A percentile compares a stretch with the other conserved stretches of the same genome.
Conservation (phyloP, 176 grass and related monocot species). For the Triticum monococcum region DNA sequence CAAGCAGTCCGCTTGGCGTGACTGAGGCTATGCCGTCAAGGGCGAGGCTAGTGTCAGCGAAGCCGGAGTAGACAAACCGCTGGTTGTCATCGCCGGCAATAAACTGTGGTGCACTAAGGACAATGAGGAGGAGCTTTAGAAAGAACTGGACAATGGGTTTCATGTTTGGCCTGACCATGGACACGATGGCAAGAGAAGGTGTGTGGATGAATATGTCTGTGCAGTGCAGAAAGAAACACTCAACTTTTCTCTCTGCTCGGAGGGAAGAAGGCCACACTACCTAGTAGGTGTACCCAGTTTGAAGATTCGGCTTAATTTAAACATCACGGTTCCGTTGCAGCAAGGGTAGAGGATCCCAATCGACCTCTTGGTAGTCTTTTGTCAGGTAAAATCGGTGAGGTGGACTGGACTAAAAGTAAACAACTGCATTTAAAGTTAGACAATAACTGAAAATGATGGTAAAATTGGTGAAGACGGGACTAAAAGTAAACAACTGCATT, state of each 20-base stretch:
- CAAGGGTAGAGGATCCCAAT: neutral
- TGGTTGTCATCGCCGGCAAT: neutral
- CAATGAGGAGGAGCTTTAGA: neutral
- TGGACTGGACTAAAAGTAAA: neutral
- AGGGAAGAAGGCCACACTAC: neutral
- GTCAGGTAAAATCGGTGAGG: neutral
- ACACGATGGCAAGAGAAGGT: neutral
- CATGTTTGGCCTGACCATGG: neutral
- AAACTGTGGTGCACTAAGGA: neutral
- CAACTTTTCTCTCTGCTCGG: neutral
- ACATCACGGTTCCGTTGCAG: neutral
- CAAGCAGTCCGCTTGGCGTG: neutral
- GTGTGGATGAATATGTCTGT: neutral
- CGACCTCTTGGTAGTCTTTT: neutral
- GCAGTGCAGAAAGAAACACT: neutral
- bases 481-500: neutral
- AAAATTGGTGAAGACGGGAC: neutral
- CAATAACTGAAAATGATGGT: neutral
- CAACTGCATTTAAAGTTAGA: slow-evolving; percentile 12
- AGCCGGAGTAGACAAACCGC: neutral
- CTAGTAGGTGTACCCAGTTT: neutral
- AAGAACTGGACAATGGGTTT: neutral
- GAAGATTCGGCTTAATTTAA: neutral
- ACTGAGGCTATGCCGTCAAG: neutral
- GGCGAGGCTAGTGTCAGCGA: neutral